phyloP scores from a whole-genome alignment of 2,329 filamentous ascomycete species.

The Helotiales sp. region DNA sequence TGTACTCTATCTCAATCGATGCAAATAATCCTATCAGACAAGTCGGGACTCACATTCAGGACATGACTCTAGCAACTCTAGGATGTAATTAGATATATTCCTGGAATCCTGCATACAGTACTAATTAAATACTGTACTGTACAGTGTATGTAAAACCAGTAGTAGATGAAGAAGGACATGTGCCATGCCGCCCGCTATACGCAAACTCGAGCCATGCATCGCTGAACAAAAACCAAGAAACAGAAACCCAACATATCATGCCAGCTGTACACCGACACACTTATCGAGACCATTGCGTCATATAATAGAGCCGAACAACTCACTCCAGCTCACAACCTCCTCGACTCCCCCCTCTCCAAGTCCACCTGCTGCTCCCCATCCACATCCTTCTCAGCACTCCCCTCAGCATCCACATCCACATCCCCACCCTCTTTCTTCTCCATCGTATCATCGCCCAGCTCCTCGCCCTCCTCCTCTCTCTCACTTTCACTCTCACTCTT shows the following conservation, averaged over 20 bases:
- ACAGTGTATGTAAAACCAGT: neutral
- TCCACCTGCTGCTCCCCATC: neutral
- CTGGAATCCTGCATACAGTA: too few relatives aligned
- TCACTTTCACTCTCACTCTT: constrained; percentile 5
- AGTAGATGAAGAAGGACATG: neutral
- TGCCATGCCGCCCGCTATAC: too few relatives aligned
- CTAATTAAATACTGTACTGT: too few relatives aligned
- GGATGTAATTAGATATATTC: too few relatives aligned
- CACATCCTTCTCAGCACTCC: neutral
- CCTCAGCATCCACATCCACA: neutral
- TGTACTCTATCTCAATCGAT: too few relatives aligned
- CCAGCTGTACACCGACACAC: too few relatives aligned
- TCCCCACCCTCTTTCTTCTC: neutral
- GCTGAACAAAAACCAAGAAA: neutral
- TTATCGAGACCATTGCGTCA: too few relatives aligned
- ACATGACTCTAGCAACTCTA: too few relatives aligned
- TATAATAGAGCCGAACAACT: too few relatives aligned
- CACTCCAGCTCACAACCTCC: neutral
- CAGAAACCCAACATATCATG: neutral
- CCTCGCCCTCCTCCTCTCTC: neutral
- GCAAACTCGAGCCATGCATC: constrained; percentile 5
- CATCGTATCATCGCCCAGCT: neutral
- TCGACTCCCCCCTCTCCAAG: neutral
- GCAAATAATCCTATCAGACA: too few relatives aligned
- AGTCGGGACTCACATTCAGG: too few relatives aligned